phyloP scores from a whole-genome alignment of 2,329 filamentous ascomycete species.

The Botrytis fragariae region DNA sequence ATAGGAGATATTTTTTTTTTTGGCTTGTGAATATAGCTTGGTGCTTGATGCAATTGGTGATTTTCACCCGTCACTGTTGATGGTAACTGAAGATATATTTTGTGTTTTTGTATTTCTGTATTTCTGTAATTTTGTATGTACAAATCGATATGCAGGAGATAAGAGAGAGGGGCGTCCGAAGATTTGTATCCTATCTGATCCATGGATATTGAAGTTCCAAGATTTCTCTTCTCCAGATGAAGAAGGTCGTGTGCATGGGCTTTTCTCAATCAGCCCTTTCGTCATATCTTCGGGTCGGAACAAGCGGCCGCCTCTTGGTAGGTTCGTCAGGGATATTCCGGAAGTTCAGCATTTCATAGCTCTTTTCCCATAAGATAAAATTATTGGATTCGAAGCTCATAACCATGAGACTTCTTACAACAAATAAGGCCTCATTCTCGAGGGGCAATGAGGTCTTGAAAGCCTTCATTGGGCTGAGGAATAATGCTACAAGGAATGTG shows the following conservation, averaged over 20 bases:
- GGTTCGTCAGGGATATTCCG: not conserved
- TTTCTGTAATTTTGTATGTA: not conserved
- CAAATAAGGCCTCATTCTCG: constrained; percentile 26
- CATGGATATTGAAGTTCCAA: not conserved
- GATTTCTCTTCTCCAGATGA: not conserved
- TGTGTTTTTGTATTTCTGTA: not conserved
- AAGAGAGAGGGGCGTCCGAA: not conserved
- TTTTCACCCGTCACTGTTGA: not conserved
- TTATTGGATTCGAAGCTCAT: not conserved
- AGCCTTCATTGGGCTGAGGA: constrained; percentile 31
- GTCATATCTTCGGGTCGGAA: not conserved
- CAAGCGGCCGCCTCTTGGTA: not conserved
- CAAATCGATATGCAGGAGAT: constrained; percentile 1
- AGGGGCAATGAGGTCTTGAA: constrained; percentile 16
- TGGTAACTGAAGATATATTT: not conserved
- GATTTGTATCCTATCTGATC: not conserved
- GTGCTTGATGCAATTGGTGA: not conserved
- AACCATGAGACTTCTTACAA: constrained; percentile 31
- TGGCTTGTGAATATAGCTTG: constrained; percentile 5
- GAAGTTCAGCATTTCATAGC: not conserved
- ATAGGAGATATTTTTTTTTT: no score
- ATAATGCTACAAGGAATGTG: constrained; percentile 23
- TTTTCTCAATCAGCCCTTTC: not conserved
- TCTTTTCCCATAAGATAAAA: not conserved
- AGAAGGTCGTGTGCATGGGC: not conserved